Percentiles rank a stretch among this genome's conserved stretches.
phyloP scores from a whole-genome alignment of 352 stramenopile species.

The Peronosclerospora sorghi region DNA sequence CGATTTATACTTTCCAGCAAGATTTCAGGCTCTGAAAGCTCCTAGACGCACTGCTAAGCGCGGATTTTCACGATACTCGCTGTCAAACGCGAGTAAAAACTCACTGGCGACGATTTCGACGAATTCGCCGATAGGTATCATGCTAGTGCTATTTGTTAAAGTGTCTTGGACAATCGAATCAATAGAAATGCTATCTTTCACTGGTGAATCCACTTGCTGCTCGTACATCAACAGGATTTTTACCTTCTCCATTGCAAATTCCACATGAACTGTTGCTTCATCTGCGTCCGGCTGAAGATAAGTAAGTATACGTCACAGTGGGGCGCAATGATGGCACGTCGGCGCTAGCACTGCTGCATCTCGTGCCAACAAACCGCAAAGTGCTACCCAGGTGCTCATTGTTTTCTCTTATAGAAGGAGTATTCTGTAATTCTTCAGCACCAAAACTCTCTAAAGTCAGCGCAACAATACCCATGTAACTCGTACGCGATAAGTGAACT shows the following conservation, averaged over 20 bases:
- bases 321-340: conserved; percentile 30
- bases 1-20: conserved; percentile 16
- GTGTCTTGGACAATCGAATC: conserved; percentile 9
- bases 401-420: neutral
- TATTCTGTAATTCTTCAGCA: conserved; percentile 39
- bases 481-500: conserved; percentile 23
- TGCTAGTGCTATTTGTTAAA: neutral
- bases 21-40: conserved; percentile 28
- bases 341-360: conserved; percentile 7
- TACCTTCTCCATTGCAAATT: conserved; percentile 50
- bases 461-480: conserved; percentile 54
- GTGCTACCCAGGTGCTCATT: conserved; percentile 1
- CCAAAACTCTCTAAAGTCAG: conserved; percentile 66
- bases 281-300: conserved; percentile 65
- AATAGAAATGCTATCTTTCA: neutral
- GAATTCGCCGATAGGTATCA: conserved; percentile 6
- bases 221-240: conserved; percentile 35
- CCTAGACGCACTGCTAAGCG: conserved; percentile 29
- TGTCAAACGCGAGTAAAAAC: conserved; percentile 25
- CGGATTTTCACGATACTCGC: conserved; percentile 34
- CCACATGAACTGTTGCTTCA: conserved; percentile 46
- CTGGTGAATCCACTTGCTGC: neutral
- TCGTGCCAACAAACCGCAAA: neutral
- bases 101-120: conserved; percentile 21
- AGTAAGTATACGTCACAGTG: conserved; percentile 51